Conservation (phyloP, 805 yeast species). For the Kuraishia hungarica region DNA sequence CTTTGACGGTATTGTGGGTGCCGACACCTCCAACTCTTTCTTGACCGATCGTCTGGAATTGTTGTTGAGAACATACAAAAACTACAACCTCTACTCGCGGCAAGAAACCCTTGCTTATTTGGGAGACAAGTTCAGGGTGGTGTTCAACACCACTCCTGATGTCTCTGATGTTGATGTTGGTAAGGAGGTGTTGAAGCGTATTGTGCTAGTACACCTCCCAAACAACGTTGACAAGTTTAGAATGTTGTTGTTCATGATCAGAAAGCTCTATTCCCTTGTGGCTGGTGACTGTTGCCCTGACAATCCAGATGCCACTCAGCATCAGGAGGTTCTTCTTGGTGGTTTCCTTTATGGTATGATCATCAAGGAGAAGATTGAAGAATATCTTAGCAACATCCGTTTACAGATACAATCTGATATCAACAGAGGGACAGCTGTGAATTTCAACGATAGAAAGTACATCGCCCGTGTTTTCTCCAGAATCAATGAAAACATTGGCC, state of each 20-base stretch:
- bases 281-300: constrained; percentile 97
- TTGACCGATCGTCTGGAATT: constrained; percentile 96
- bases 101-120: constrained; percentile 88
- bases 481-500: constrained; percentile 89
- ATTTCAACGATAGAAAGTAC: constrained; percentile 78
- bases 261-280: constrained; percentile 88
- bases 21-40: constrained; percentile 81
- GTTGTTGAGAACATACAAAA: constrained; percentile 79
- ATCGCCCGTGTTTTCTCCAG: constrained; percentile 71
- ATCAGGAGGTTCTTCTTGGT: constrained; percentile 92
- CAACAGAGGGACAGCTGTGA: constrained; percentile 70
- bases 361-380: constrained; percentile 92
- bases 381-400: constrained; percentile 67
- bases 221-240: constrained; percentile 75
- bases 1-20: constrained; percentile 92
- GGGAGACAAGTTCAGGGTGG: constrained; percentile 94
- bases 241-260: constrained; percentile 85
- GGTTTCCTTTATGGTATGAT: constrained; percentile 97
- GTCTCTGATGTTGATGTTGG: constrained; percentile 89
- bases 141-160: constrained; percentile 82
- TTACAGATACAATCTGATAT: constrained; percentile 74
- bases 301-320: constrained; percentile 98
- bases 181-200: constrained; percentile 67
- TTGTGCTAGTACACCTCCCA: constrained; percentile 82
- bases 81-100: constrained; percentile 67